Conservation (phyloP, 2,329 filamentous ascomycete genomes). For the Aureobasidium mangrovei region DNA sequence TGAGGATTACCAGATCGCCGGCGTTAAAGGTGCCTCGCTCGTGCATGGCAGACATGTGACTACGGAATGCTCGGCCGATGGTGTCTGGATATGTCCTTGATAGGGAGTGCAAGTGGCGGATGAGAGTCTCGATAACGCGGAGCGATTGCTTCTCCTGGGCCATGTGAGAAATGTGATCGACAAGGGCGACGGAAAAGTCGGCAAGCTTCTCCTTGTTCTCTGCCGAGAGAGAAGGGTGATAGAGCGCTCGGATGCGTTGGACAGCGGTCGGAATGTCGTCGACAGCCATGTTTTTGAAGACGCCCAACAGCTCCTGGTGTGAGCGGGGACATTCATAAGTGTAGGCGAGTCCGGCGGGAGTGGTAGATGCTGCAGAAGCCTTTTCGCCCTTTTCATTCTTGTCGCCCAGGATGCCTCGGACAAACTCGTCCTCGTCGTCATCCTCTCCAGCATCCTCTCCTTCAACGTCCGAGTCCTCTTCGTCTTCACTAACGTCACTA, state of each 20-base stretch:
- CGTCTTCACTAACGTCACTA: slow-evolving; percentile 24
- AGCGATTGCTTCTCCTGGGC: slow-evolving; percentile 47
- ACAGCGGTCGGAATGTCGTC: slow-evolving; percentile 66
- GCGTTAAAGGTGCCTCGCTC: slow-evolving; percentile 44
- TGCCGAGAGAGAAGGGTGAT: slow-evolving; percentile 77
- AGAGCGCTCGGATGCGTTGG: slow-evolving; percentile 82
- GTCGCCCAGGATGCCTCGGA: slow-evolving; percentile 34
- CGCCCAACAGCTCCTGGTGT: slow-evolving; percentile 61
- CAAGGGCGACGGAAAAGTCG: slow-evolving; percentile 57
- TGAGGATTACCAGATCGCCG: slow-evolving; percentile 78
- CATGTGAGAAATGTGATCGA: slow-evolving; percentile 57
- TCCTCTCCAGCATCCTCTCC: slow-evolving; percentile 19
- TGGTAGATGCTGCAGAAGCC: slow-evolving; percentile 26
- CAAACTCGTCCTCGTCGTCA: slow-evolving; percentile 41
- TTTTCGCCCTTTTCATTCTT: slow-evolving; percentile 14
- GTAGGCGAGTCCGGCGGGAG: slow-evolving; percentile 54
- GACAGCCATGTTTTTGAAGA: slow-evolving; percentile 52
- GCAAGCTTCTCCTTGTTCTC: slow-evolving; percentile 78
- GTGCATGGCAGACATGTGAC: slow-evolving; percentile 54
- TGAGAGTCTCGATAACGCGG: slow-evolving; percentile 63
- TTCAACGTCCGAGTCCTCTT: slow-evolving; percentile 33
- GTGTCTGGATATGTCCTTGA: slow-evolving; percentile 75
- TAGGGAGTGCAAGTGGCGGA: slow-evolving; percentile 86
- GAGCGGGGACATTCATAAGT: slow-evolving; percentile 79
- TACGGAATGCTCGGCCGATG: slow-evolving; percentile 68